Conservation (phyloP, 2,329 filamentous ascomycete genomes). For the Colletotrichum echinochloae region DNA sequence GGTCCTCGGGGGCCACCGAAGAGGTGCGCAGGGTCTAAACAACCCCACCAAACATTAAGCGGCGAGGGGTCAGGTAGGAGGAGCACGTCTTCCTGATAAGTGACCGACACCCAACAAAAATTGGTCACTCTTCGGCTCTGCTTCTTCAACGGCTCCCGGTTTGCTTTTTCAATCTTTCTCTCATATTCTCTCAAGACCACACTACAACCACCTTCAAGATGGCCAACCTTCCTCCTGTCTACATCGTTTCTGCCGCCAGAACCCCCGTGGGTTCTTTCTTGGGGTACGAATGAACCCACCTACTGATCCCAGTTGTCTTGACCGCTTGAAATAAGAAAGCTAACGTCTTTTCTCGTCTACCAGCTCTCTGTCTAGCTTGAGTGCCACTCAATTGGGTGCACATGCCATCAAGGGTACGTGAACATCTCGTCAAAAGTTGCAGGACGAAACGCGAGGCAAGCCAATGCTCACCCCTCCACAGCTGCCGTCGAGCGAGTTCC, state of each 20-base stretch:
- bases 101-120: slow-evolving; percentile 36
- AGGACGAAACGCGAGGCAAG: slow-evolving; percentile 25
- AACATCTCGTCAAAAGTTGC: slow-evolving; percentile 21
- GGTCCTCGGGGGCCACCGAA: slow-evolving; percentile 6
- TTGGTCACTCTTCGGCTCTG: slow-evolving; percentile 13
- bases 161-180: background rate
- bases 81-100: slow-evolving; percentile 30
- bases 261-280: slow-evolving; percentile 96
- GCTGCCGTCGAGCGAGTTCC: slow-evolving; percentile 87
- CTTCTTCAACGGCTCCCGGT: slow-evolving; percentile 12
- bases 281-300: slow-evolving; percentile 68
- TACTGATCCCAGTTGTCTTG: slow-evolving; percentile 24
- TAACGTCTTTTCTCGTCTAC: slow-evolving; percentile 35
- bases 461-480: slow-evolving; percentile 47
- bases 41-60: slow-evolving; percentile 40
- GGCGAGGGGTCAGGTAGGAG: slow-evolving; percentile 19
- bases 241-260: slow-evolving; percentile 92
- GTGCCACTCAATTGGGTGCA: slow-evolving; percentile 86
- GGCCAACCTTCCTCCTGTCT: slow-evolving; percentile 87
- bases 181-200: background rate
- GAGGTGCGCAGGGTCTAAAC: slow-evolving; percentile 19
- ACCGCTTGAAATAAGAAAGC: slow-evolving; percentile 30
- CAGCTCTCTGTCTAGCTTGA: slow-evolving; percentile 90
- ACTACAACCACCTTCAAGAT: slow-evolving; percentile 62
- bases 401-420: slow-evolving; percentile 90